A percentile compares a stretch with the other conserved stretches of the same genome.
Conservation (phyloP, 108 stramenopile genomes). For the Schizochytrium sp. region DNA sequence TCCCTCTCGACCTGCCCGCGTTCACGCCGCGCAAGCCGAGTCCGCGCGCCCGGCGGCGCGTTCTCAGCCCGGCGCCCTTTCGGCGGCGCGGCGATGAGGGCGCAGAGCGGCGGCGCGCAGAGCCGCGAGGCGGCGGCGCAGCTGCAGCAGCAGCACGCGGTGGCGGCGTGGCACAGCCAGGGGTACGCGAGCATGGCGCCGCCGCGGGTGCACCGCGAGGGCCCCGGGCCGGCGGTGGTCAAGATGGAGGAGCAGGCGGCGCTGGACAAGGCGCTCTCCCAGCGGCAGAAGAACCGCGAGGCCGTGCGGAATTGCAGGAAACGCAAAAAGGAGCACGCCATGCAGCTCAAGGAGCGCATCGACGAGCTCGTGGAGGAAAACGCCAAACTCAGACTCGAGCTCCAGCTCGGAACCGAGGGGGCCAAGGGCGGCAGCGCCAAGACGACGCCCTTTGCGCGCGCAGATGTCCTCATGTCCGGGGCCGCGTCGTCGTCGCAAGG, state of each 20-base stretch:
- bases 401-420: neutral
- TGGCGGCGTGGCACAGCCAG: neutral
- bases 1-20: too few species aligned
- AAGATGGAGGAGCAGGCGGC: neutral
- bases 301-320: slow-evolving; percentile 11
- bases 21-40: too few species aligned
- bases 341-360: slow-evolving; percentile 3
- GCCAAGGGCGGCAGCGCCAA: neutral
- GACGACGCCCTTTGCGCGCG: neutral
- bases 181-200: neutral
- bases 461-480: too few species aligned
- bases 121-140: neutral
- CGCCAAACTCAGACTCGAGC: neutral
- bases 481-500: too few species aligned
- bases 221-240: neutral
- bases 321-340: neutral
- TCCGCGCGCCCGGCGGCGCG: too few species aligned
- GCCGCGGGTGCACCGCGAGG: neutral
- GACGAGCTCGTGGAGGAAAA: neutral
- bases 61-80: too few species aligned
- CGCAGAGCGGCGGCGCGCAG: too few species aligned
- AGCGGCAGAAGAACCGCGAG: slow-evolving; percentile 14
- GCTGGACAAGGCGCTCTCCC: neutral
- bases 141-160: neutral
- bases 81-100: too few species aligned